These are phyloP conservation scores for Pseudogymnoascus sp. DNA, from an alignment of 2,329 filamentous ascomycete genomes.

Conservation along the genomic window DNA sequence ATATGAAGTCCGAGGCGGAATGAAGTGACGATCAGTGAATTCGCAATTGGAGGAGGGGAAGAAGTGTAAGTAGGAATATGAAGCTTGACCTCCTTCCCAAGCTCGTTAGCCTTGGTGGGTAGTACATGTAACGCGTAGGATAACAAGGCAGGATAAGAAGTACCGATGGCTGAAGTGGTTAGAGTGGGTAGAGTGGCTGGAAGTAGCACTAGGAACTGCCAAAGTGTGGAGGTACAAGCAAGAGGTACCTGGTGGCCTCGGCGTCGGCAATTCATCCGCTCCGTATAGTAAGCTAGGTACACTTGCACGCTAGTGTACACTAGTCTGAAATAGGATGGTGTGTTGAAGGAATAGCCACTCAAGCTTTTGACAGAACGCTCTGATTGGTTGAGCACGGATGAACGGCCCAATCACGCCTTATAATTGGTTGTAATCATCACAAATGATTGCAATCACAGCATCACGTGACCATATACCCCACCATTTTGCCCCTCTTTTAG, in stretches of 20 bases:
- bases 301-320: too few species aligned
- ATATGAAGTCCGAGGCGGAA: background rate
- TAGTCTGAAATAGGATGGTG: background rate
- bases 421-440: background rate
- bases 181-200: background rate
- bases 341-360: background rate
- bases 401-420: constrained; percentile 1
- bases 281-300: background rate
- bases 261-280: background rate
- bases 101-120: background rate
- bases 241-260: background rate
- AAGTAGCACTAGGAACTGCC: too few species aligned
- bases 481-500: background rate
- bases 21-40: constrained; percentile 4
- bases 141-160: too few species aligned
- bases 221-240: too few species aligned
- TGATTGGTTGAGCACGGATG: constrained; percentile 7
- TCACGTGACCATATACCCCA: background rate
- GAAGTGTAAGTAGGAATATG: background rate
- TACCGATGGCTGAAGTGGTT: too few species aligned
- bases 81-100: constrained; percentile 7
- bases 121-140: background rate
- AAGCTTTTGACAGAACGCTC: background rate
- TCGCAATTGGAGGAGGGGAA: constrained; percentile 5
- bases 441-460: too few species aligned